A percentile compares a stretch with the other conserved stretches of the same genome.
phyloP scores from a whole-genome alignment of 2,329 filamentous ascomycete genomes.

The Aulographum hederae region DNA sequence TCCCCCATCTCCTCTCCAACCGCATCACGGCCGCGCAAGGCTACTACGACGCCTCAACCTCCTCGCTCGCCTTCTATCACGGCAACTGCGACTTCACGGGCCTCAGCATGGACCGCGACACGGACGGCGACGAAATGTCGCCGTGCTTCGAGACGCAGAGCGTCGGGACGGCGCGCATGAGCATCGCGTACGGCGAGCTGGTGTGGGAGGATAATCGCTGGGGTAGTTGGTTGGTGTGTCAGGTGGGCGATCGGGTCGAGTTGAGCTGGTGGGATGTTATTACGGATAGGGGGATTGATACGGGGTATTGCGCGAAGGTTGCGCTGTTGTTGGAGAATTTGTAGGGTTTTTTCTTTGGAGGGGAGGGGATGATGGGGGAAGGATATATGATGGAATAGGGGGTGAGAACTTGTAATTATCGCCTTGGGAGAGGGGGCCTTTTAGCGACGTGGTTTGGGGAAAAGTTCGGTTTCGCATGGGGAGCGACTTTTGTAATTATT shows the following conservation, averaged over 20 bases:
- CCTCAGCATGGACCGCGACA: conserved; percentile 1
- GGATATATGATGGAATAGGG: too few relatives aligned
- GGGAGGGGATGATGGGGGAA: too few relatives aligned
- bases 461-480: too few relatives aligned
- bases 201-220: conserved; percentile 3
- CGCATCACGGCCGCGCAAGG: conserved; percentile 1
- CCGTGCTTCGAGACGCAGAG: neutral
- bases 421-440: too few relatives aligned
- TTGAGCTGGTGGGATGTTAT: conserved; percentile 4
- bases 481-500: too few relatives aligned
- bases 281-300: conserved; percentile 1
- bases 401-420: too few relatives aligned
- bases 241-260: neutral
- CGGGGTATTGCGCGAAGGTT: too few relatives aligned
- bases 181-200: conserved; percentile 2
- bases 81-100: conserved; percentile 1
- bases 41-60: conserved; percentile 2
- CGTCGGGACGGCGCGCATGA: conserved; percentile 1
- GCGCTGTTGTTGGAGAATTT: too few relatives aligned
- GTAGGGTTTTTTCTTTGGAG: too few relatives aligned
- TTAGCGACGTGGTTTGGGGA: too few relatives aligned
- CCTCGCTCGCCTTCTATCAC: conserved; percentile 2
- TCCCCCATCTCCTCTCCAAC: neutral
- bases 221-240: conserved; percentile 4
- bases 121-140: conserved; percentile 1